Evolutionary conservation across 306 rosid genomes (phyloP), one percentile per base, ranked within the genome.

Genomic region (Pueraria montana): DNA sequence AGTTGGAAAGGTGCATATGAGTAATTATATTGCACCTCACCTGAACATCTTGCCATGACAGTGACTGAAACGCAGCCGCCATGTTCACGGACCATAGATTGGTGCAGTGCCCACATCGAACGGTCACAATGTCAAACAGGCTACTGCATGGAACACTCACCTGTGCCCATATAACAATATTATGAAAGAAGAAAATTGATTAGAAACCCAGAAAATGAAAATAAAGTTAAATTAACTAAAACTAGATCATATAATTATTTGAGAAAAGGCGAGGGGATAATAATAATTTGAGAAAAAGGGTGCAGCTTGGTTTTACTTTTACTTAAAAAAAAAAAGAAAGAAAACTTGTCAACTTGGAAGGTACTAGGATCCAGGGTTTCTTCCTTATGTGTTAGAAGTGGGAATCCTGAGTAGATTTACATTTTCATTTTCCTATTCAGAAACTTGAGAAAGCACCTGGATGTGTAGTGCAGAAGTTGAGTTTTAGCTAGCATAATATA

Each of bases 71-170:
- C 59, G 99, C 97, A 9, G 98, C 98, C 63, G 98, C 98, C 99
- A 96, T 96, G 86, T 96, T 96, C 77, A 96, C 98, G 78, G 99
- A 92, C 99, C 97, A 96, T n/a, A 96, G 89, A 91, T 96, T 96
- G 76, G 94, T 91, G 91, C 99, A 96, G 93, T 94, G 99, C 20
- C 99, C 99, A 75, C 99, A 96, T 89, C 99, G 94, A 83, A 96
- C 98, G 72, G 99, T 96, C 89, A 96, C 99, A 10, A 92, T 94
- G 89, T 96, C 99, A 76, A 91, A 86, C 59, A 96, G 81, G 87
- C 87, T 94, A 75, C 91, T 91, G 98, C 97, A 96, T 94, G 99
- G 99, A 90, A 96, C 99, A 81, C 99, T 96, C 90, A 96, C 99
- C 99, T 96, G 93, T 85, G 69, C 24, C 11, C 55, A 46, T 26